phyloP scores from a whole-genome alignment of 306 rosid genomes.

The Prunus kanzakura region DNA sequence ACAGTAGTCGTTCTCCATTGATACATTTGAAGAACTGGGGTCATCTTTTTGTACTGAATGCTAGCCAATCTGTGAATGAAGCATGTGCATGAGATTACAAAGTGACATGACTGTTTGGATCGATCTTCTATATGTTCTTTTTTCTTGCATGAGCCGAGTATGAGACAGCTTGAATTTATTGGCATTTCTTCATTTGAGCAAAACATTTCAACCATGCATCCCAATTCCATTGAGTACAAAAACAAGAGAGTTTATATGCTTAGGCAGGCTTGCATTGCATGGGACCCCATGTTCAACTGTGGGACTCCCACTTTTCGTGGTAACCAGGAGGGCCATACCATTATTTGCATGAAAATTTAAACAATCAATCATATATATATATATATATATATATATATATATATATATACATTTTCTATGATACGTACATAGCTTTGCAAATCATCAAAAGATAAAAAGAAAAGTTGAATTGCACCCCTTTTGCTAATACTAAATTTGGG shows the following conservation, averaged over 20 bases:
- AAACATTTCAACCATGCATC: neutral
- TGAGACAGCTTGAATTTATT: neutral
- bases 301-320: slow-evolving; percentile 20
- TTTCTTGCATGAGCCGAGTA: slow-evolving; percentile 2
- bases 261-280: slow-evolving; percentile 8
- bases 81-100: slow-evolving; percentile 5
- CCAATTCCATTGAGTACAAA: neutral
- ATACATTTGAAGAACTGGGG: neutral
- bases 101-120: slow-evolving; percentile 22
- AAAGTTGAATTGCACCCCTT: neutral
- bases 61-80: neutral
- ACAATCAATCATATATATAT: neutral
- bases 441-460: neutral
- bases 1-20: neutral
- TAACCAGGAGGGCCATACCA: slow-evolving; percentile 16
- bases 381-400: neutral
- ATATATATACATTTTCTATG: neutral
- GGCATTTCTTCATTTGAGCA: neutral
- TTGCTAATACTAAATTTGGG: neutral
- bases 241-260: neutral
- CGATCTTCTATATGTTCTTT: neutral
- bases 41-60: neutral
- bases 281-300: slow-evolving; percentile 23
- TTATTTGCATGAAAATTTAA: slow-evolving; percentile 18
- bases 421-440: too few relatives aligned